These are phyloP conservation scores for Salix koriyanagi DNA, from an alignment of 345 rosid genomes.

Conservation along the genomic window DNA sequence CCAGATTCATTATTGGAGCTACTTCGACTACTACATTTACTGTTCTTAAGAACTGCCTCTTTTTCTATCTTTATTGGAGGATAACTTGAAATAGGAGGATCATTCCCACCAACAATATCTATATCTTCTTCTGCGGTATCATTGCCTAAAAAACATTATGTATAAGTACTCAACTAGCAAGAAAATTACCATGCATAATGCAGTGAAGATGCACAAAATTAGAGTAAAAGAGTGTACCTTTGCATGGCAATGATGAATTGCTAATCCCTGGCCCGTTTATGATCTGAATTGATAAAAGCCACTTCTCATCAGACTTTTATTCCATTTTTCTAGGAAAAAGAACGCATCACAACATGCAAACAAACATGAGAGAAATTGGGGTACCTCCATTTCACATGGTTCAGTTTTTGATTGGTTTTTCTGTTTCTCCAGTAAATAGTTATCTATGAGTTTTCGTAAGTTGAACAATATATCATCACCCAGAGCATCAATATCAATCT, in stretches of 20 bases:
- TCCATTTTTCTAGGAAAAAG: not conserved
- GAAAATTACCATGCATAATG: not conserved
- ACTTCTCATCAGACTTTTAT: slow-evolving; percentile 16
- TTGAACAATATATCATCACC: slow-evolving; percentile 59
- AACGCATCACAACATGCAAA: not conserved
- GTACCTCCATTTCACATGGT: slow-evolving; percentile 83
- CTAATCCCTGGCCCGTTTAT: slow-evolving; percentile 60
- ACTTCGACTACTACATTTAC: slow-evolving; percentile 58
- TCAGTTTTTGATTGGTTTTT: slow-evolving; percentile 46
- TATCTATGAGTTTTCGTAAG: slow-evolving; percentile 68
- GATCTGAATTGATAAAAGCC: slow-evolving; percentile 43
- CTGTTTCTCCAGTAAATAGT: slow-evolving; percentile 50
- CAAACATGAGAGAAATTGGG: not conserved
- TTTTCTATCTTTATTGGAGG: slow-evolving; percentile 58
- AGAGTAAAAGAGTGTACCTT: slow-evolving; percentile 42
- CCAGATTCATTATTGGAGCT: slow-evolving; percentile 73
- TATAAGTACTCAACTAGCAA: slow-evolving; percentile 19
- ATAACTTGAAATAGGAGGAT: slow-evolving; percentile 46
- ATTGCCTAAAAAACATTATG: slow-evolving; percentile 43
- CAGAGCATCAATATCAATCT: slow-evolving; percentile 75
- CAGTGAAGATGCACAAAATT: slow-evolving; percentile 8
- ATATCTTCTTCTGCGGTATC: slow-evolving; percentile 61
- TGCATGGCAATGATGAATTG: slow-evolving; percentile 52
- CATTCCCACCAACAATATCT: slow-evolving; percentile 79
- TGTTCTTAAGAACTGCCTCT: slow-evolving; percentile 48